A percentile compares a stretch with the other conserved stretches of the same genome.
phyloP scores from a whole-genome alignment of 176 grass and related monocot genomes.

The Aegilops speltoides region DNA sequence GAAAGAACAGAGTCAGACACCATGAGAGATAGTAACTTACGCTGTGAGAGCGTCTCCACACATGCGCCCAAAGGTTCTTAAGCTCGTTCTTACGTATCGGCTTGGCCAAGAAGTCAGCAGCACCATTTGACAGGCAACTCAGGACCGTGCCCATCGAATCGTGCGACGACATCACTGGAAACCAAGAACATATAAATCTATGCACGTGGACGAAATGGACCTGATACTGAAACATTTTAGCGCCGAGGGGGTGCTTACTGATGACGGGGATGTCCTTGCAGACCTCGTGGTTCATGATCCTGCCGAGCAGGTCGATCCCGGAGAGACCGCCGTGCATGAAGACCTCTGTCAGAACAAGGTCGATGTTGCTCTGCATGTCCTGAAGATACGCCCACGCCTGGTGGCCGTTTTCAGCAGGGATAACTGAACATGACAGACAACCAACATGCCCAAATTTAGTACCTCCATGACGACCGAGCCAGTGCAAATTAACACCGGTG shows the following conservation, averaged over 20 bases:
- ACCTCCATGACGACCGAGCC: not conserved
- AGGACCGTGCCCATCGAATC: constrained; percentile 79
- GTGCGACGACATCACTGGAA: constrained; percentile 98
- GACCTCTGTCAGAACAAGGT: constrained; percentile 84
- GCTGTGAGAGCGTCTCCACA: constrained; percentile 86
- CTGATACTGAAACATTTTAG: too few species aligned
- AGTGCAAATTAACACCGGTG: not conserved
- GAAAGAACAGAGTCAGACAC: not conserved
- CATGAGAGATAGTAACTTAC: constrained; percentile 47
- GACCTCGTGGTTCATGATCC: constrained; percentile 74
- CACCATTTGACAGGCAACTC: constrained; percentile 85
- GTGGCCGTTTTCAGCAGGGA: constrained; percentile 53
- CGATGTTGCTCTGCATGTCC: constrained; percentile 59
- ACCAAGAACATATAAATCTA: constrained; percentile 20
- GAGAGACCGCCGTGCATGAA: constrained; percentile 49
- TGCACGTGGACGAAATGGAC: constrained; percentile 17
- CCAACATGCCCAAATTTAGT: not conserved
- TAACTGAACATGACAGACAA: constrained; percentile 37
- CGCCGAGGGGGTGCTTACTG: constrained; percentile 45
- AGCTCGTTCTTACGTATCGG: constrained; percentile 96
- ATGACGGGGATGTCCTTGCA: constrained; percentile 84
- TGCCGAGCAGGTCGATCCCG: constrained; percentile 65
- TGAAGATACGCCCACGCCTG: constrained; percentile 81
- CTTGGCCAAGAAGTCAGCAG: constrained; percentile 92
- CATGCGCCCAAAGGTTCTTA: constrained; percentile 91